phyloP scores from a whole-genome alignment of 306 rosid genomes.

The Quercus mongolica region DNA sequence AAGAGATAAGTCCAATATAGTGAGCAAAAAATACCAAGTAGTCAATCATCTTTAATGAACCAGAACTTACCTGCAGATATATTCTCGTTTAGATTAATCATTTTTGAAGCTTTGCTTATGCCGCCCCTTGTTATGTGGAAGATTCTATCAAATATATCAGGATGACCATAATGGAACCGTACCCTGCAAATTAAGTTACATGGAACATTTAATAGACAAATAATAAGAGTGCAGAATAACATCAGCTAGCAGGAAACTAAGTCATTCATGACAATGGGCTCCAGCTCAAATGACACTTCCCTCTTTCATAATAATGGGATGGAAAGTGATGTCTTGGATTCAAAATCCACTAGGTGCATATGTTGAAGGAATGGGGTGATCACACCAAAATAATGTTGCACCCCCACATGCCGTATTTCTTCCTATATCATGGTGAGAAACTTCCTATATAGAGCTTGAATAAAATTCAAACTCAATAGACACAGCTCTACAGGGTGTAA shows the following conservation, averaged over 20 bases:
- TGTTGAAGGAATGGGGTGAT: no score
- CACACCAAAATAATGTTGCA: no score
- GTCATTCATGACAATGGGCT: neutral
- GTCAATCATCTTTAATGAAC: conserved; percentile 20
- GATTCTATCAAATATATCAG: conserved; percentile 94
- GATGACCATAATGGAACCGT: conserved; percentile 98
- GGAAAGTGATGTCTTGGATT: no score
- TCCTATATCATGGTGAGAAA: no score
- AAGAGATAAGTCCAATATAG: conserved; percentile 23
- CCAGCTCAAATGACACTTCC: conserved; percentile 70
- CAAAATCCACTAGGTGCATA: no score
- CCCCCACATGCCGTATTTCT: no score
- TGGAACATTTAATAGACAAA: neutral
- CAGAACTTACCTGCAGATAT: conserved; percentile 77
- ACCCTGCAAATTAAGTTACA: conserved; percentile 64
- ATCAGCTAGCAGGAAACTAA: neutral
- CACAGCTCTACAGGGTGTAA: no score
- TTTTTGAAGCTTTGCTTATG: conserved; percentile 91
- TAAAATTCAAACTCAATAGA: no score
- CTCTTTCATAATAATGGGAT: no score
- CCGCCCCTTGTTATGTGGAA: conserved; percentile 99
- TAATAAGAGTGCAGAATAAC: neutral
- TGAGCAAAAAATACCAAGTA: conserved; percentile 5
- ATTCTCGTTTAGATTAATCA: conserved; percentile 87
- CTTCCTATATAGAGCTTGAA: no score